Base-by-base conservation (phyloP, 805 yeast genomes). In the Hanseniaspora opuntiae region DNA sequence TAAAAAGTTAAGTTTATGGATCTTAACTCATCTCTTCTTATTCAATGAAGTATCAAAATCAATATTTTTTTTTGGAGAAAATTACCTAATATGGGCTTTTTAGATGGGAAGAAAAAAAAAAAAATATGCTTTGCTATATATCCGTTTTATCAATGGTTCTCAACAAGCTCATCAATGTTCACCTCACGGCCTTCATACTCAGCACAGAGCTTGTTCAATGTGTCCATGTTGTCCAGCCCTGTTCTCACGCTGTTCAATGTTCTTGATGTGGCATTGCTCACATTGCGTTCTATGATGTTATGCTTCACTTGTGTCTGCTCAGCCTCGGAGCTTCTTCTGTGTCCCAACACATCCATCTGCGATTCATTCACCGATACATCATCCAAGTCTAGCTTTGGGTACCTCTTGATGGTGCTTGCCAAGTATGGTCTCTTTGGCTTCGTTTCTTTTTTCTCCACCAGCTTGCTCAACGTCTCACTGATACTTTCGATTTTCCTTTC, bases 281-380 rank as follows among this genome's bases (percentile, higher is more conserved):
- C 20, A 19, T 47, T 47, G 39, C 52, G 39, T 12, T 30, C 30
- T 11, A 38, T 22, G 37, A 19, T 38, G 20, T 30, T 47, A 17
- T 38, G 25, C 22, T 20, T 42, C 22, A 42, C 28, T 35, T 25
- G 45, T 5, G 33, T 39, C n/a, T 47, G 25, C 40, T 41, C 33
- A 6, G 10, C 22, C 17, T 19, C 19, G 3, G 46, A 48, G 17
- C 17, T 20, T 32, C 25, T 39, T 24, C 40, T 40, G n/a, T 32
- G 33, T 2, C 46, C 45, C 22, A 49, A 33, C 17, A 49, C 38
- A 17, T 49, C 47, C 14, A 49, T 42, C 16, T 49, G 53, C 4
- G 53, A 49, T 7, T 49, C 53, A 49, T 49, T 45, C 4, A 49
- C 19, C 3, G 53, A 49, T 4, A 49, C 53, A 42, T 49, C 47